Conservation (phyloP, 1,139 yeast genomes). For the Blastobotrys raffinosifermentans region DNA sequence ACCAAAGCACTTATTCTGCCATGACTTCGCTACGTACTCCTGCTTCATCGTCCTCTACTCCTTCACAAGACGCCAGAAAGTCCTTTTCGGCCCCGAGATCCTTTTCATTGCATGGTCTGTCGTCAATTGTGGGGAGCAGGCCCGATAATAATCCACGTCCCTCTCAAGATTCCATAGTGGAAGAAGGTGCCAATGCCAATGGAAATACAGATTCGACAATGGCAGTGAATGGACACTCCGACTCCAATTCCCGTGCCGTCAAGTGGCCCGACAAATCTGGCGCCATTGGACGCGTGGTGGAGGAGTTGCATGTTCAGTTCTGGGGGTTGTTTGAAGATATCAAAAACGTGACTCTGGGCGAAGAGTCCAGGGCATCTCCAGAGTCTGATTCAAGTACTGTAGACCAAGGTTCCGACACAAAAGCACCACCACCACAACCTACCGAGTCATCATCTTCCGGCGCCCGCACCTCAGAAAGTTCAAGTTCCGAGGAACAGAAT, state of each 20-base stretch:
- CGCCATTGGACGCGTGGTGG: conserved; percentile 25
- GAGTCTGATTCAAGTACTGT: conserved; percentile 15
- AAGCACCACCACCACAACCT: background rate
- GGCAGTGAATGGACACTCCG: background rate
- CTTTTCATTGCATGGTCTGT: no score
- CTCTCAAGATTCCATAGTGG: background rate
- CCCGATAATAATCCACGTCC: no score
- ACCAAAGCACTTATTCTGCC: no score
- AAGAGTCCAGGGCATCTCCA: no score
- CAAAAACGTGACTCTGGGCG: conserved; percentile 30
- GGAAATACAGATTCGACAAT: background rate
- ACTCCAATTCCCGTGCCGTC: no score
- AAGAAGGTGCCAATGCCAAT: background rate
- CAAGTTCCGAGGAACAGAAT: no score
- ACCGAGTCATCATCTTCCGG: no score
- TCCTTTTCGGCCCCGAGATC: no score
- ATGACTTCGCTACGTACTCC: no score
- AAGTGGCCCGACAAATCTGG: no score
- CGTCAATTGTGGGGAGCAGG: no score
- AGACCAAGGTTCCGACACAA: background rate
- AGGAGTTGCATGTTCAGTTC: conserved; percentile 32
- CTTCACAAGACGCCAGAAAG: background rate
- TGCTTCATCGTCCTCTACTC: background rate
- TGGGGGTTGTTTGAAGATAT: conserved; percentile 35
- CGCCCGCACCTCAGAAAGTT: no score